Percentiles rank a stretch among this genome's conserved stretches.
phyloP scores from a whole-genome alignment of 306 rosid species.

The Lathyrus aphaca region DNA sequence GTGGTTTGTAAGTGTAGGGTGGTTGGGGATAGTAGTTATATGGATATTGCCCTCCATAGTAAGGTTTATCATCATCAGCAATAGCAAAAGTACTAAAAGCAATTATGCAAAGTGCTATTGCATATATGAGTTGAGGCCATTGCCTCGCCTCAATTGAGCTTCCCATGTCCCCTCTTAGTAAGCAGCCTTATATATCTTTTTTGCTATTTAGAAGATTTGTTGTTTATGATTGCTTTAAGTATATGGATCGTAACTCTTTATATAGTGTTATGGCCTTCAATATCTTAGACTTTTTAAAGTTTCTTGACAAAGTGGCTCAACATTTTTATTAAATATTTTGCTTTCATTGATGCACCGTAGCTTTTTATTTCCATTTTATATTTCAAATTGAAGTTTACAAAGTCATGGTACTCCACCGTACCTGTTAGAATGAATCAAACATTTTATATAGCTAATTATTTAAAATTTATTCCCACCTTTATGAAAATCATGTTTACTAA shows the following conservation, averaged over 20 bases:
- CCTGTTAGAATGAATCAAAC: background rate
- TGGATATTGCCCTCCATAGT: constrained; percentile 24
- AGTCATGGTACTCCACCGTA: background rate
- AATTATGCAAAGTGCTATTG: constrained; percentile 48
- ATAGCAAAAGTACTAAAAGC: constrained; percentile 37
- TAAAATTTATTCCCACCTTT: too few relatives aligned
- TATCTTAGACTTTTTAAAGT: background rate
- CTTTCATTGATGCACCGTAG: background rate
- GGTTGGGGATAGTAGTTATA: constrained; percentile 14
- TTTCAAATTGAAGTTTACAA: background rate
- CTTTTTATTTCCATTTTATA: background rate
- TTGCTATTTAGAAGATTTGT: background rate
- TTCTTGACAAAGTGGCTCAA: background rate
- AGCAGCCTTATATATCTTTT: background rate
- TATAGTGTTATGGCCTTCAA: background rate
- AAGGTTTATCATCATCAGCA: constrained; percentile 35
- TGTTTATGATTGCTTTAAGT: constrained; percentile 3
- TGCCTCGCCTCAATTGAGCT: constrained; percentile 39
- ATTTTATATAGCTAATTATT: background rate
- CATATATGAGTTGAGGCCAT: constrained; percentile 50
- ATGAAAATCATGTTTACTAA: too few relatives aligned
- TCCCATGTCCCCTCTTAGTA: constrained; percentile 42
- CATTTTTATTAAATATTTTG: background rate
- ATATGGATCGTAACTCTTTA: background rate
- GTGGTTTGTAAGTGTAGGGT: background rate